Base-by-base conservation (phyloP, 257 asterid species). In the Nicotiana attenuata region DNA sequence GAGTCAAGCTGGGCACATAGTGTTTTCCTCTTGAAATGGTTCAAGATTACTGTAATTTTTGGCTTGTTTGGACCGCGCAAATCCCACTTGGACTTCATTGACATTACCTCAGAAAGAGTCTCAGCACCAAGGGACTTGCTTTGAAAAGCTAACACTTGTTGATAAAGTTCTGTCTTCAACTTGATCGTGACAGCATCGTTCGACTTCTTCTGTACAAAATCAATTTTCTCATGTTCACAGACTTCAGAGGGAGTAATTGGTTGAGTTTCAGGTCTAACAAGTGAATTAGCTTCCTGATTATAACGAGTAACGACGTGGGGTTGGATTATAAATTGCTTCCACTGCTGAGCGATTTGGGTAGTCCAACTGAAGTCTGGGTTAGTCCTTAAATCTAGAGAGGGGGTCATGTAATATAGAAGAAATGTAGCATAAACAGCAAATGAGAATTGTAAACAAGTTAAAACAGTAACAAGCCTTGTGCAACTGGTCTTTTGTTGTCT, bases 11-110 rank as follows among this genome's bases (percentile, higher is more conserved):
- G 99, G 0, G 97, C 92, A 82, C 99, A 96, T 0, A 96, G 85
- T 0, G 98, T 96, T 81, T 94, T 94, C 2, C 99, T 88, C 85
- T 96, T 96, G 81, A 93, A 96, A 82, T 96, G 99, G 88, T 96
- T 96, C 38, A 96, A 59, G 9, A 94, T 91, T 4, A 96, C 98
- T 0, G 98, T 96, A 5, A 96, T 85, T 65, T 88, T 93, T 0
- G 98, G 97, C 16, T 33, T 60, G 68, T 80, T 84, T 1, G 83
- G 84, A 1, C 91, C 86, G 0, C 20, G 68, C 55, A 89, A 76
- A 76, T 87, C 97, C 98, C 98, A 94, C 52, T 86, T 92, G 24
- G 98, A 94, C 65, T 91, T 91, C 97, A 93, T 90, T 3, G 86
- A 76, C 97, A 94, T 84, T 8, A 96, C 80, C 84, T 92, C 87